Evolutionary conservation across 352 stramenopile species (phyloP).

Genomic region (Pythium rhizo-oryzae): DNA sequence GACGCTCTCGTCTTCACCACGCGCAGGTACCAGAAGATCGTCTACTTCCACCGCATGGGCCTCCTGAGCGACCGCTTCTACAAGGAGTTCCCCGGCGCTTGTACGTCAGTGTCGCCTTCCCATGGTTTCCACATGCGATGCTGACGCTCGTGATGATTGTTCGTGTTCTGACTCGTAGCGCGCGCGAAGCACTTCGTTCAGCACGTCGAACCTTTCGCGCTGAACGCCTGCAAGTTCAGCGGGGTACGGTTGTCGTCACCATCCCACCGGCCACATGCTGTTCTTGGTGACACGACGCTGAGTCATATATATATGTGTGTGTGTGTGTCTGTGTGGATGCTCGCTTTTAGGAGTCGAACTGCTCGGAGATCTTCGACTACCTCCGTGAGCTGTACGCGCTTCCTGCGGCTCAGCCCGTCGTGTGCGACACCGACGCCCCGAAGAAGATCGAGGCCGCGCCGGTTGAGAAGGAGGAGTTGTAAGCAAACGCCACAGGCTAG

Average conservation of each 20-base stretch:
- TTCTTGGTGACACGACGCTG: background rate
- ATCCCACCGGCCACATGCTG: background rate
- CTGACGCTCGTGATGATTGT: background rate
- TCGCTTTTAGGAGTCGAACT: conserved; percentile 49
- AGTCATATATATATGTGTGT: background rate
- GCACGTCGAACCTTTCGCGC: conserved; percentile 64
- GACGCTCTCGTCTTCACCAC: background rate
- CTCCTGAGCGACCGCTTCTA: conserved; percentile 71
- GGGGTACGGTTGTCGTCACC: conserved; percentile 35
- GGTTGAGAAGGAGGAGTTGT: conserved; percentile 50
- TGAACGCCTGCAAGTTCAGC: conserved; percentile 54
- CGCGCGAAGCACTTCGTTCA: conserved; percentile 60
- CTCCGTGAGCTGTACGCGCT: conserved; percentile 57
- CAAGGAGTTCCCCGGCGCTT: conserved; percentile 55
- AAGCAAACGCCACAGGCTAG: background rate
- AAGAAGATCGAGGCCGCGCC: conserved; percentile 8
- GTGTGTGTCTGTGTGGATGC: background rate
- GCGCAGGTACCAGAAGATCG: conserved; percentile 65
- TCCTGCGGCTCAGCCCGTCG: conserved; percentile 33
- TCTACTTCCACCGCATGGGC: conserved; percentile 74
- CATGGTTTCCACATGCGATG: background rate
- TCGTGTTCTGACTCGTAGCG: conserved; percentile 28
- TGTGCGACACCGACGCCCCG: conserved; percentile 33
- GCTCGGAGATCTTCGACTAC: conserved; percentile 65
- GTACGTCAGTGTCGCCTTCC: conserved; percentile 26